Percentiles rank a stretch among this genome's conserved stretches.
Evolutionary conservation across 345 rosid species (phyloP).

Genomic region (Bruguiera parviflora): DNA sequence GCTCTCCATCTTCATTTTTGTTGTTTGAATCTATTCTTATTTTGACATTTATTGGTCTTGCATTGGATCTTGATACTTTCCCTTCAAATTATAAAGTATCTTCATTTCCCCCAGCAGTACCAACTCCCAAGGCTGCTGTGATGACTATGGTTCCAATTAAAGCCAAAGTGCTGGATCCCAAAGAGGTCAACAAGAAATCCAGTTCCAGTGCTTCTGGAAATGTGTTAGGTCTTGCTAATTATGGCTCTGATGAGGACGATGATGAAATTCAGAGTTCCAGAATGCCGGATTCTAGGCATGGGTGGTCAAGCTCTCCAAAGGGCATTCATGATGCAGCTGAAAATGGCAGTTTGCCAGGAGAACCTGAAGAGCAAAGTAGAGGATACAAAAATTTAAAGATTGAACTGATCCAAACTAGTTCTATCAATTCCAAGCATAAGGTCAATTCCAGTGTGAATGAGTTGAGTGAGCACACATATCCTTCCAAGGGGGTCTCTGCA

Average conservation of each 20-base stretch:
- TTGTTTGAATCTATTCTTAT: slow-evolving; percentile 1
- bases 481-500: slow-evolving; percentile 13
- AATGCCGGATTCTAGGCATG: slow-evolving; percentile 16
- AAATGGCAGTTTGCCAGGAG: slow-evolving; percentile 34
- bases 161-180: slow-evolving; percentile 34
- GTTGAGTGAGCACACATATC: slow-evolving; percentile 21
- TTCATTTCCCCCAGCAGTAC: slow-evolving; percentile 32
- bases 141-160: slow-evolving; percentile 44
- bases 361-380: slow-evolving; percentile 21
- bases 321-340: slow-evolving; percentile 26
- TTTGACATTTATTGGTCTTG: slow-evolving; percentile 18
- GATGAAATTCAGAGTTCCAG: slow-evolving; percentile 47
- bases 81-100: slow-evolving; percentile 37
- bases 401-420: slow-evolving; percentile 22
- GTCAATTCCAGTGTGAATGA: slow-evolving; percentile 10
- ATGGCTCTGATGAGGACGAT: slow-evolving; percentile 83
- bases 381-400: slow-evolving; percentile 15
- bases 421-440: slow-evolving; percentile 22
- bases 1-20: not conserved
- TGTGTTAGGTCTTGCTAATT: slow-evolving; percentile 87
- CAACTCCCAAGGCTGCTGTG: slow-evolving; percentile 48
- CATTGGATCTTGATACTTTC: slow-evolving; percentile 37
- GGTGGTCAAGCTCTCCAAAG: slow-evolving; percentile 34
- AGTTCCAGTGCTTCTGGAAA: slow-evolving; percentile 60
- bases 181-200: slow-evolving; percentile 42